These are phyloP conservation scores for Pseudogymnoascus destructans DNA, from an alignment of 2,329 filamentous ascomycete species.

Conservation along the genomic window DNA sequence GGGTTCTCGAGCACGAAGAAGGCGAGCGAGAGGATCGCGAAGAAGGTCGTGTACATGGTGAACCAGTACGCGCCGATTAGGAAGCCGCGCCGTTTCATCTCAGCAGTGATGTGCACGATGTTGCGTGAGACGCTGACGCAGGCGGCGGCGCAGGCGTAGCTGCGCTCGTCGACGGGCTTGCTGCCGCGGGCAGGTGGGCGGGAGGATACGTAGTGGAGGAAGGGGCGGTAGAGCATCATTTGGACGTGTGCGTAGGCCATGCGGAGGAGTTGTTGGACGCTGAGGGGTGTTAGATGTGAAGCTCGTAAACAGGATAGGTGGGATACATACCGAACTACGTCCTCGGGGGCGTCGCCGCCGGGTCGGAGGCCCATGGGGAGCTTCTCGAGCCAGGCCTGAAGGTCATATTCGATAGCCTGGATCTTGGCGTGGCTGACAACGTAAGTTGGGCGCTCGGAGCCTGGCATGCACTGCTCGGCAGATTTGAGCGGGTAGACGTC, in stretches of 20 bases:
- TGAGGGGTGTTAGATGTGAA: constrained; percentile 28
- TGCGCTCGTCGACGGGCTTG: constrained; percentile 56
- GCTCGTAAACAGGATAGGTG: constrained; percentile 16
- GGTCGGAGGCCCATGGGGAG: constrained; percentile 68
- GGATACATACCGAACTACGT: constrained; percentile 56
- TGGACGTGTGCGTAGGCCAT: constrained; percentile 76
- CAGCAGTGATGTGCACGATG: constrained; percentile 66
- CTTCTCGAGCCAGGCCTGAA: constrained; percentile 49
- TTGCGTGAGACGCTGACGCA: constrained; percentile 49
- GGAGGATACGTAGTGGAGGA: constrained; percentile 69
- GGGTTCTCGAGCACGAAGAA: constrained; percentile 75
- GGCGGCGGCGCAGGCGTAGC: constrained; percentile 59
- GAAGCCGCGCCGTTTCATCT: constrained; percentile 61
- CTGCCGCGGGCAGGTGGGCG: constrained; percentile 20
- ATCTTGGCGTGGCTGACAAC: constrained; percentile 50
- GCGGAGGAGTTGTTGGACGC: constrained; percentile 59
- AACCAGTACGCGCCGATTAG: constrained; percentile 82
- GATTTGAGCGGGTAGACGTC: constrained; percentile 53
- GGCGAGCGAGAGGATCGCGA: constrained; percentile 64
- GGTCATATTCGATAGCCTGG: constrained; percentile 49
- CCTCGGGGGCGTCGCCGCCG: constrained; percentile 59
- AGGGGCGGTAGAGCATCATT: constrained; percentile 70
- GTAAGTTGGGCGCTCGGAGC: constrained; percentile 37
- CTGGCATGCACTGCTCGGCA: constrained; percentile 32
- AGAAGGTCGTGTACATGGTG: constrained; percentile 72